Conservation (phyloP, 148 eudicot species). For the Cornus controversa region DNA sequence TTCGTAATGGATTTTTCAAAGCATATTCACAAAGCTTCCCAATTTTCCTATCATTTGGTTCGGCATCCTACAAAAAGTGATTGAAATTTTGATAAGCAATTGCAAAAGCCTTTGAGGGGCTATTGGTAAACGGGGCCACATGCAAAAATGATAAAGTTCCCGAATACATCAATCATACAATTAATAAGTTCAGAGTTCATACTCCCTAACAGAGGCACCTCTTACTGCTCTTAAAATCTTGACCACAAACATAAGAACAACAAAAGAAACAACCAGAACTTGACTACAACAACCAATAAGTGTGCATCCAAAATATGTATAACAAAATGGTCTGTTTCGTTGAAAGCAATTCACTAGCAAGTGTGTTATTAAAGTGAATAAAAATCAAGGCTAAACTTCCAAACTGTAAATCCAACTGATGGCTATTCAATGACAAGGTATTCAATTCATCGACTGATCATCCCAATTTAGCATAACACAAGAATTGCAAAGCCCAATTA, state of each 20-base stretch:
- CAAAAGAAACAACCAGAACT: neutral
- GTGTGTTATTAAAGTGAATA: neutral
- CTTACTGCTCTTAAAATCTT: neutral
- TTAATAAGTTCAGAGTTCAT: neutral
- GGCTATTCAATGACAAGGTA: neutral
- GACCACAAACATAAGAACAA: neutral
- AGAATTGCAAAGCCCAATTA: neutral
- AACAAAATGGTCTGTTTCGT: neutral
- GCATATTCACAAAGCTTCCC: conserved; percentile 90
- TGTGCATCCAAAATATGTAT: too few relatives aligned
- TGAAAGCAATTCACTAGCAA: neutral
- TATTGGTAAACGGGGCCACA: neutral
- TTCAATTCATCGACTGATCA: neutral
- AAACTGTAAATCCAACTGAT: neutral
- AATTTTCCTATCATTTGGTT: conserved; percentile 83
- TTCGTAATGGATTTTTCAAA: conserved; percentile 70
- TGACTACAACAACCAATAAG: too few relatives aligned
- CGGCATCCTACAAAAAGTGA: conserved; percentile 57
- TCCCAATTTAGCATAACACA: neutral
- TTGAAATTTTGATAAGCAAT: neutral
- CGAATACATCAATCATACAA: neutral
- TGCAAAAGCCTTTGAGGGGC: neutral
- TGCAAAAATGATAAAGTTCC: neutral
- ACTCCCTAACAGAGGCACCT: neutral
- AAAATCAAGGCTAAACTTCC: neutral